Percentiles rank a stretch among this genome's conserved stretches.
Evolutionary conservation across 108 stramenopile species (phyloP).

Genomic region (Epipyxis sp.): DNA sequence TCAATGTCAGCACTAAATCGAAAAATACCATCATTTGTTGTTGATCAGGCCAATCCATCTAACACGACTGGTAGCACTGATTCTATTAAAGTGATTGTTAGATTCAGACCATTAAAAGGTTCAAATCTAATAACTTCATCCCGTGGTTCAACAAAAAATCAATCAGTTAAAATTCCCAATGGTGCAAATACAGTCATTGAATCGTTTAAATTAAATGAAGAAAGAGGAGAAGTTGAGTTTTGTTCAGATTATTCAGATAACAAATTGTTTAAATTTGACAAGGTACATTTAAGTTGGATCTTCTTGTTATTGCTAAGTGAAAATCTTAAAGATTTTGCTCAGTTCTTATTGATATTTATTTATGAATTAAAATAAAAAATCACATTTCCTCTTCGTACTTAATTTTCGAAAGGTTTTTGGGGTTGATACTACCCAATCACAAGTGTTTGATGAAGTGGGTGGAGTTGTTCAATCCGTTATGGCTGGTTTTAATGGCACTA

Average conservation of each 20-base stretch:
- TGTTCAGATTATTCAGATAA: neutral
- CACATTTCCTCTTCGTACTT: no score
- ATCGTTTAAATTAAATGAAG: neutral
- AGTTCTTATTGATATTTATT: no score
- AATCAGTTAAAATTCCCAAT: no score
- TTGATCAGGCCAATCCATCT: no score
- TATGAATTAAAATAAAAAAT: no score
- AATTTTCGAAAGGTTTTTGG: constrained; percentile 29
- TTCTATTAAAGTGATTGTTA: neutral
- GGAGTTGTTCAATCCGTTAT: constrained; percentile 70
- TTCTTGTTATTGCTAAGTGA: neutral
- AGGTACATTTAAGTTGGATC: neutral
- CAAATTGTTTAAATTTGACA: neutral
- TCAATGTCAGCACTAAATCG: no score
- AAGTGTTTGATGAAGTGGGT: constrained; percentile 35
- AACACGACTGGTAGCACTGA: no score
- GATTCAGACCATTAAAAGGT: constrained; percentile 4
- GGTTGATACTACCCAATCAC: constrained; percentile 20
- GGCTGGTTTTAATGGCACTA: constrained; percentile 82
- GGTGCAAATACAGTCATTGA: neutral
- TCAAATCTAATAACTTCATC: no score
- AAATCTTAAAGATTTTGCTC: neutral
- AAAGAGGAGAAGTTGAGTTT: neutral
- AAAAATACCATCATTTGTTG: no score
- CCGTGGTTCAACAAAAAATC: no score